These are phyloP conservation scores for Mycena chlorophos DNA, from an alignment of 768 basidiomycete genomes.

Conservation along the genomic window DNA sequence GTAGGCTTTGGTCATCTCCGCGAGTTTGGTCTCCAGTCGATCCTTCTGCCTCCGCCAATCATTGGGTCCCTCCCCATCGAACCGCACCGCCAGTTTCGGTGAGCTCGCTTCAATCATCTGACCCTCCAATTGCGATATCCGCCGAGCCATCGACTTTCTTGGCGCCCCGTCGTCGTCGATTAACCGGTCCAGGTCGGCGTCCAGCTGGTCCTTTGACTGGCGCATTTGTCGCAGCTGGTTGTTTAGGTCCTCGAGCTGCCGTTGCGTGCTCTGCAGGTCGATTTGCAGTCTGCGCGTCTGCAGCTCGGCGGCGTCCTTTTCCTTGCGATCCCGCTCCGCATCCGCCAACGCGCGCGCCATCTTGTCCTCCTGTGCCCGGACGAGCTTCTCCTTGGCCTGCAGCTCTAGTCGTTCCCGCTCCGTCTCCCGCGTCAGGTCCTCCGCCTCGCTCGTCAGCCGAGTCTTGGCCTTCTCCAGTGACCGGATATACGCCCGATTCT, in stretches of 20 bases:
- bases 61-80: conserved; percentile 67
- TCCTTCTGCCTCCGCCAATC: conserved; percentile 90
- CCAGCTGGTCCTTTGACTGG: conserved; percentile 64
- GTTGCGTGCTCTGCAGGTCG: conserved; percentile 56
- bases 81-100: conserved; percentile 53
- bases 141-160: conserved; percentile 55
- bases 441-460: conserved; percentile 74
- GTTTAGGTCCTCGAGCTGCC: conserved; percentile 56
- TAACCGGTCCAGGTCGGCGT: conserved; percentile 64
- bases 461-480: conserved; percentile 83
- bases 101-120: conserved; percentile 60
- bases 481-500: conserved; percentile 72
- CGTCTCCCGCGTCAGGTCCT: conserved; percentile 75
- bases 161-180: conserved; percentile 53
- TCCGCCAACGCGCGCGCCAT: conserved; percentile 55
- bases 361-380: conserved; percentile 61
- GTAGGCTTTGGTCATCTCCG: conserved; percentile 71
- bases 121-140: conserved; percentile 61
- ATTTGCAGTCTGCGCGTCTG: conserved; percentile 59
- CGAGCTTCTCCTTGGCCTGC: conserved; percentile 68
- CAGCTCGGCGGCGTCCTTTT: conserved; percentile 65
- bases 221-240: conserved; percentile 55
- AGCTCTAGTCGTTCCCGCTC: conserved; percentile 68
- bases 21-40: conserved; percentile 80
- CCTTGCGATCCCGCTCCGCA: conserved; percentile 65